Percentiles rank a stretch among this genome's conserved stretches.
phyloP scores from a whole-genome alignment of 305 asterid species.

The Salvia sclarea region DNA sequence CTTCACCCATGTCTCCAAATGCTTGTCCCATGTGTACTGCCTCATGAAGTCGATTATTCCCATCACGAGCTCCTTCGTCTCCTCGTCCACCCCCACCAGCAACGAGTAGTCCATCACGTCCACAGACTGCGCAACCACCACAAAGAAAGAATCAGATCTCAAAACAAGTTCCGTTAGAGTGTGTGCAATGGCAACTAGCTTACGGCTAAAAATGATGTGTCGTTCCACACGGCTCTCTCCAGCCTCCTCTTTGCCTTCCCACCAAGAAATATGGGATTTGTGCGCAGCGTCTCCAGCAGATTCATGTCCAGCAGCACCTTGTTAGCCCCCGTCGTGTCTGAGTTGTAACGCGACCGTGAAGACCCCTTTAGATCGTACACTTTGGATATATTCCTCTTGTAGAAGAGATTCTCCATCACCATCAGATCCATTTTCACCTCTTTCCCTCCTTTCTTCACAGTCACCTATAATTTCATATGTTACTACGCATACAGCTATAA shows the following conservation, averaged over 20 bases:
- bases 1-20: constrained; percentile 94
- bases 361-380: constrained; percentile 97
- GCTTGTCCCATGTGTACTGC: constrained; percentile 98
- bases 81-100: constrained; percentile 92
- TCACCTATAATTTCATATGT: constrained; percentile 49
- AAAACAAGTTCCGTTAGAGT: too few species aligned
- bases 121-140: constrained; percentile 53
- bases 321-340: constrained; percentile 77
- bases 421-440: constrained; percentile 93
- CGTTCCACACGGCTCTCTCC: constrained; percentile 98
- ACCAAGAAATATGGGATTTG: constrained; percentile 87
- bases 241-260: constrained; percentile 84
- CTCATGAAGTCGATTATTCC: constrained; percentile 97
- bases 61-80: constrained; percentile 70
- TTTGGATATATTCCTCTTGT: constrained; percentile 58
- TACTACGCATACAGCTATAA: background rate
- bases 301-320: constrained; percentile 84
- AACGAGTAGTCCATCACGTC: constrained; percentile 96
- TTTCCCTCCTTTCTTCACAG: constrained; percentile 73
- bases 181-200: too few species aligned
- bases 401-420: constrained; percentile 98
- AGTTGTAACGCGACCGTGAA: constrained; percentile 76
- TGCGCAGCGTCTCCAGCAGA: constrained; percentile 73
- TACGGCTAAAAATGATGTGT: constrained; percentile 89
- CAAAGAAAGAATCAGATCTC: too few species aligned